phyloP scores from a whole-genome alignment of 169 alveolate genomes.

The Sarcocystis neurona region DNA sequence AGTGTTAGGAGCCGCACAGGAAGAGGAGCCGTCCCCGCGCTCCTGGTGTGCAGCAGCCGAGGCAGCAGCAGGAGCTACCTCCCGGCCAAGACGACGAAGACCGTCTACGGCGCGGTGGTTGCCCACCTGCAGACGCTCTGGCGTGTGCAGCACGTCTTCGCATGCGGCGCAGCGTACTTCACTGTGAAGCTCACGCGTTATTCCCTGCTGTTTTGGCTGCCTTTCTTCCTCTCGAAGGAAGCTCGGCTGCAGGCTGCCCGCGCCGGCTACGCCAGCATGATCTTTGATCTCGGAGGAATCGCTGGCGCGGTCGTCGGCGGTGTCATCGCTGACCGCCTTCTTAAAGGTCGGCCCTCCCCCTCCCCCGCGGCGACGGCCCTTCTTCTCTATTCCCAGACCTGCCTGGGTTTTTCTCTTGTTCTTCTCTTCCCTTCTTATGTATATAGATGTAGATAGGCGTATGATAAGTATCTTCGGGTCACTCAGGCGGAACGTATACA shows the following conservation, averaged over 20 bases:
- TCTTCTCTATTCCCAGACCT: too few relatives aligned
- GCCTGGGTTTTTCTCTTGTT: too few relatives aligned
- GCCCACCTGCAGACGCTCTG: neutral
- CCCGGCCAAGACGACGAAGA: neutral
- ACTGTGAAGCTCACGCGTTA: conserved; percentile 68
- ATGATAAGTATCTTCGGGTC: too few relatives aligned
- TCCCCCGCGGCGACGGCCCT: too few relatives aligned
- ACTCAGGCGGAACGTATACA: too few relatives aligned
- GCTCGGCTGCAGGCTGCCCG: conserved; percentile 52
- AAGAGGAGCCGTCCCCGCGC: neutral
- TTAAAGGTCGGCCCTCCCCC: conserved; percentile 35
- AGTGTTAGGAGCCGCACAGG: neutral
- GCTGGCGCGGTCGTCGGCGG: conserved; percentile 74
- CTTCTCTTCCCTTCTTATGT: too few relatives aligned
- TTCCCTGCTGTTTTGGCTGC: conserved; percentile 73
- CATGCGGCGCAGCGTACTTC: conserved; percentile 57
- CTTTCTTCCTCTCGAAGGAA: conserved; percentile 67
- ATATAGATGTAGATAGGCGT: too few relatives aligned
- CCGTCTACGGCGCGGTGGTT: neutral
- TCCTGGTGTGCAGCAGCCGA: neutral
- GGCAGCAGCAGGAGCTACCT: neutral
- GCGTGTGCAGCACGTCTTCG: neutral
- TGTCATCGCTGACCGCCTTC: conserved; percentile 44
- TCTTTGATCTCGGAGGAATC: conserved; percentile 74
- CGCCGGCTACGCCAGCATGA: conserved; percentile 71